A percentile compares a stretch with the other conserved stretches of the same genome.
These are phyloP conservation scores for Alternaria triticina DNA, from an alignment of 2,329 filamentous ascomycete species.

Conservation along the genomic window DNA sequence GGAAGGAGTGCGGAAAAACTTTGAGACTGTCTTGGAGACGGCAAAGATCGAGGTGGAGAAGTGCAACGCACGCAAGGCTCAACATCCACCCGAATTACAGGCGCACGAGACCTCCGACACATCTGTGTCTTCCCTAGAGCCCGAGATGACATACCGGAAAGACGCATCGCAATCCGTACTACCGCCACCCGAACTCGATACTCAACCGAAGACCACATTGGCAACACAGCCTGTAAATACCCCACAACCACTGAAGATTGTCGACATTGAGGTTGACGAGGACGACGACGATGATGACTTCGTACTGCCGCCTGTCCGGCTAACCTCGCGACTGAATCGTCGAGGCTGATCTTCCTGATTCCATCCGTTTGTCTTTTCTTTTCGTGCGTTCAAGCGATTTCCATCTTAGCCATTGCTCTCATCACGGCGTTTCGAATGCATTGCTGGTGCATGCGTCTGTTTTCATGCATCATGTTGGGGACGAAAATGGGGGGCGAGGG, in stretches of 20 bases:
- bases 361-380: constrained; percentile 8
- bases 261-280: constrained; percentile 48
- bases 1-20: constrained; percentile 68
- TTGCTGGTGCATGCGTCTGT: neutral
- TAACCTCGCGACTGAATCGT: constrained; percentile 39
- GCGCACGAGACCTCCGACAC: constrained; percentile 26
- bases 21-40: constrained; percentile 67
- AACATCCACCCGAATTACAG: constrained; percentile 14
- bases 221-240: constrained; percentile 6
- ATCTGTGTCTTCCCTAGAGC: constrained; percentile 21
- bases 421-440: constrained; percentile 15
- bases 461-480: neutral
- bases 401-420: constrained; percentile 15
- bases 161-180: constrained; percentile 21
- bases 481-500: constrained; percentile 1
- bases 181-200: constrained; percentile 8
- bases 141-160: constrained; percentile 21
- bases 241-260: constrained; percentile 22
- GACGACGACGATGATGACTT: constrained; percentile 42
- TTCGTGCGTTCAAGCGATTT: constrained; percentile 41
- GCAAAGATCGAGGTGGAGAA: constrained; percentile 55
- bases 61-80: constrained; percentile 24
- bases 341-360: constrained; percentile 11
- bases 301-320: constrained; percentile 45
- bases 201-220: constrained; percentile 10